phyloP scores from a whole-genome alignment of 2,329 filamentous ascomycete species.

The Lecanosticta acicola region DNA sequence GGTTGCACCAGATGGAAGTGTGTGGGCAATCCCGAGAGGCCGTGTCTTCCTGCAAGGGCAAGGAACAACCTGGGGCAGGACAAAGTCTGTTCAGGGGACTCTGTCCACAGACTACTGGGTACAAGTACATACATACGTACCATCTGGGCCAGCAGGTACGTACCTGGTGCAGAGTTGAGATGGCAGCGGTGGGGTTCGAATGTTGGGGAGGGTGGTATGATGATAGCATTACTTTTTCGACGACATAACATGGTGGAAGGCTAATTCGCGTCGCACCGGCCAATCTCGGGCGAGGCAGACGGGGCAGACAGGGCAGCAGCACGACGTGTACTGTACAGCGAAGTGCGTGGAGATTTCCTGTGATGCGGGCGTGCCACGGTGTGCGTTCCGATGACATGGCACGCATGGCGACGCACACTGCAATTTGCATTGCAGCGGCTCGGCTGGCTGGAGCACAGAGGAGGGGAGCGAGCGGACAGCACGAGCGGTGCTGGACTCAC shows the following conservation, averaged over 20 bases:
- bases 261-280: not conserved
- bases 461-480: not conserved
- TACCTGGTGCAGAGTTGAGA: no score
- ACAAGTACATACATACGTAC: no score
- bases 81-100: not conserved
- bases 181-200: no score
- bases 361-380: no score
- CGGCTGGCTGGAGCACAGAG: not conserved
- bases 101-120: no score
- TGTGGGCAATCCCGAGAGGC: conserved; percentile 1
- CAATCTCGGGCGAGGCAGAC: not conserved
- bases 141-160: no score
- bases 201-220: no score
- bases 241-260: not conserved
- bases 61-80: conserved; percentile 1
- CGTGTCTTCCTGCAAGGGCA: not conserved
- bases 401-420: not conserved
- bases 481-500: not conserved
- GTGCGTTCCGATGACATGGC: not conserved
- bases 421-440: not conserved
- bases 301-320: not conserved
- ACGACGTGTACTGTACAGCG: not conserved
- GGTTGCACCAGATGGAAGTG: conserved; percentile 5
- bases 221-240: no score
- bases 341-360: no score